phyloP scores from a whole-genome alignment of 768 basidiomycete genomes.

The Ramaria rubella region DNA sequence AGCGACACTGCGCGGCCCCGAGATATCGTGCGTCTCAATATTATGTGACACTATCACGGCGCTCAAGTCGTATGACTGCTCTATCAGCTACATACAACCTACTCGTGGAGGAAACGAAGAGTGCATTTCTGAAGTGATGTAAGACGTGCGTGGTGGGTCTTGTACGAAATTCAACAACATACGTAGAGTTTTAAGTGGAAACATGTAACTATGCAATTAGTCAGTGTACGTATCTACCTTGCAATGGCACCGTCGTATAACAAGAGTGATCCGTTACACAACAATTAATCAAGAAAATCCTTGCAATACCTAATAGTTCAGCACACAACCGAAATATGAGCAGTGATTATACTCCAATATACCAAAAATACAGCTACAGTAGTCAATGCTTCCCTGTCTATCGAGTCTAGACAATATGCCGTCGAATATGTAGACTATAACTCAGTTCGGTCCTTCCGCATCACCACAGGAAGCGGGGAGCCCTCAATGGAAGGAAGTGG shows the following conservation, averaged over 20 bases:
- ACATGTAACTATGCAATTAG: too few relatives aligned
- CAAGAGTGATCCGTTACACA: too few relatives aligned
- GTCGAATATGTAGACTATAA: not conserved
- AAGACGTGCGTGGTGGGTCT: too few relatives aligned
- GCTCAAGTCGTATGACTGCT: not conserved
- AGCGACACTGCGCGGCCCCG: not conserved
- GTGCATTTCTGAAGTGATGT: not conserved
- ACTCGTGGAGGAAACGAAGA: constrained; percentile 3
- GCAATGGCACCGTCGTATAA: too few relatives aligned
- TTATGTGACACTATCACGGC: too few relatives aligned
- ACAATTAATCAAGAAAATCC: too few relatives aligned
- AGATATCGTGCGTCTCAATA: too few relatives aligned
- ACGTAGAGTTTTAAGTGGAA: too few relatives aligned
- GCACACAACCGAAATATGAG: too few relatives aligned
- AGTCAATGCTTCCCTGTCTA: not conserved
- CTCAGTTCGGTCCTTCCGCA: constrained; percentile 5
- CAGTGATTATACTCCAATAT: not conserved
- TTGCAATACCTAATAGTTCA: too few relatives aligned
- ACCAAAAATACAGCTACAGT: not conserved
- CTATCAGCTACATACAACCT: not conserved
- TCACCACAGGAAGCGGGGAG: constrained; percentile 4
- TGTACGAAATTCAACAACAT: too few relatives aligned
- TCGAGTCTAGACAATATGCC: not conserved
- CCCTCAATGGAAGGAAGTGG: constrained; percentile 4
- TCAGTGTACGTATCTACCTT: too few relatives aligned